phyloP scores from a whole-genome alignment of 352 stramenopile species.

The Globisporangium cylindrosporum region DNA sequence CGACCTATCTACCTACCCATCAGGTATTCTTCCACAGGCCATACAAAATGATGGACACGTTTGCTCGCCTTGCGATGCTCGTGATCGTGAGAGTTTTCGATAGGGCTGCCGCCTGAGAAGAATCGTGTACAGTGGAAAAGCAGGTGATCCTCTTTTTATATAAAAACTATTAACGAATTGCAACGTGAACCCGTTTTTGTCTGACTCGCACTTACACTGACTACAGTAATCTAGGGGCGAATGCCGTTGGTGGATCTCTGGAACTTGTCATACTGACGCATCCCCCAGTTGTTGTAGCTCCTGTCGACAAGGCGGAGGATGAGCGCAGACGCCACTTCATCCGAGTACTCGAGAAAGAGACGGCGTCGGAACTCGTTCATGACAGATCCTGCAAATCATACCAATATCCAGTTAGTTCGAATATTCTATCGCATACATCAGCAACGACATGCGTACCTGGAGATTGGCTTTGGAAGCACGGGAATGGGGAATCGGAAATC shows the following conservation, averaged over 20 bases:
- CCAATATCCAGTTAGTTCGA: background rate
- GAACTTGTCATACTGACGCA: conserved; percentile 71
- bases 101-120: background rate
- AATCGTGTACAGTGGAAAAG: conserved; percentile 4
- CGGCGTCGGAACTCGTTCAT: conserved; percentile 27
- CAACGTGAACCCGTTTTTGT: conserved; percentile 10
- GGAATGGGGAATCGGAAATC: conserved; percentile 81
- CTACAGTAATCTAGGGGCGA: conserved; percentile 27
- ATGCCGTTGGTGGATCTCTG: conserved; percentile 71
- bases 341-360: conserved; percentile 30
- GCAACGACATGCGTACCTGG: conserved; percentile 14
- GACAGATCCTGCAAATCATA: conserved; percentile 10
- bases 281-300: conserved; percentile 67
- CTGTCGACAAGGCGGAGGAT: conserved; percentile 48
- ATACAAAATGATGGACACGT: no score
- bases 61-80: background rate
- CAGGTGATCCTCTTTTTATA: conserved; percentile 13
- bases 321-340: conserved; percentile 20
- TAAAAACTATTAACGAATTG: conserved; percentile 12
- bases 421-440: background rate
- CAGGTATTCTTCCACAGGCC: background rate
- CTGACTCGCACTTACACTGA: background rate
- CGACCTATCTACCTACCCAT: background rate
- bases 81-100: background rate
- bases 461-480: conserved; percentile 68